A percentile compares a stretch with the other conserved stretches of the same genome.
Evolutionary conservation across 306 rosid genomes (phyloP).

Genomic region (Castanea mollissima): DNA sequence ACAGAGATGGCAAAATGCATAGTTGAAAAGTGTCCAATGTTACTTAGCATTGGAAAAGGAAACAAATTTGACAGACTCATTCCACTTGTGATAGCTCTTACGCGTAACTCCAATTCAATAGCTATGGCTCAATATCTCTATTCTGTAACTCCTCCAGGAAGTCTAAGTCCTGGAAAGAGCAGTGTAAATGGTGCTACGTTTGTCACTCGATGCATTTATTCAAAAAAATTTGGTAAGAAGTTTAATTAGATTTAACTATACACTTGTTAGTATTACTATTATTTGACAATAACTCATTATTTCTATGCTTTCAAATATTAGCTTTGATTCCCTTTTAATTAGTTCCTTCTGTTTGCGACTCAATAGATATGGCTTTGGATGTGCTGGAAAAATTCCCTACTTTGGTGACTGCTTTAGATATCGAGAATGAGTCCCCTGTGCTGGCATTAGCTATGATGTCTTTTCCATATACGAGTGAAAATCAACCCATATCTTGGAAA

Average conservation of each 20-base stretch:
- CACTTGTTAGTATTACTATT: too few relatives aligned
- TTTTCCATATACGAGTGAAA: not conserved
- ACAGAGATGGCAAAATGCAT: too few relatives aligned
- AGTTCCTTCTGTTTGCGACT: not conserved
- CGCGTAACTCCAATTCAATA: too few relatives aligned
- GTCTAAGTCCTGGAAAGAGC: too few relatives aligned
- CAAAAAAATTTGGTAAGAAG: not conserved
- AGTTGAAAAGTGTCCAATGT: too few relatives aligned
- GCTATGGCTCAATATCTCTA: too few relatives aligned
- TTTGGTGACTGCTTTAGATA: not conserved
- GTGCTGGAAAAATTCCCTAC: not conserved
- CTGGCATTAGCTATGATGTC: not conserved
- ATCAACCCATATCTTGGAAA: not conserved
- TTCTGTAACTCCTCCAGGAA: too few relatives aligned
- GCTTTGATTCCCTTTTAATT: not conserved
- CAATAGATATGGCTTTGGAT: slow-evolving; percentile 6
- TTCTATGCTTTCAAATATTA: not conserved
- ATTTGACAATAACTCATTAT: not conserved
- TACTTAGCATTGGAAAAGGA: too few relatives aligned
- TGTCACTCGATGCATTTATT: not conserved
- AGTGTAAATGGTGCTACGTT: not conserved
- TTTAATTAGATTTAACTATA: too few relatives aligned
- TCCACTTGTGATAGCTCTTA: too few relatives aligned
- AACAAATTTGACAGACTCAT: too few relatives aligned
- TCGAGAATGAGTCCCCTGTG: not conserved